Evolutionary conservation across 2,329 filamentous ascomycete genomes (phyloP), one percentile per base, ranked within the genome.

Genomic region (Arthrobotrys musiformis): DNA sequence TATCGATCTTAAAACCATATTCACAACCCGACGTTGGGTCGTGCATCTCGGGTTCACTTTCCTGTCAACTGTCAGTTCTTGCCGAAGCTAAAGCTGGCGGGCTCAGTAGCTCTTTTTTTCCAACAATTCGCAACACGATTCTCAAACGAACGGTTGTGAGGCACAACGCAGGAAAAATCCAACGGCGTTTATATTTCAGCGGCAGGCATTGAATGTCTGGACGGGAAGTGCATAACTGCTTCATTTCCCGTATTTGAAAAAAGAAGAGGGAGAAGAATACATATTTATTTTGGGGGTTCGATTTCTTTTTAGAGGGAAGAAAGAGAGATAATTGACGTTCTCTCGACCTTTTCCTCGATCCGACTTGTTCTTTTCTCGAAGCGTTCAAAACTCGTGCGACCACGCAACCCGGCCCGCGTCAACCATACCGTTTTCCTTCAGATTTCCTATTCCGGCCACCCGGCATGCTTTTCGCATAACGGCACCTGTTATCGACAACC

Each of bases 361-460:
- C 6, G 24, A 4, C 3, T 50, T 13, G 13, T 26, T 50, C 33
- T 13, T 40, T 37, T 22, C 17, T 52, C 8, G 15, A 28, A 37
- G 15, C 37, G 50, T 42, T 58, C n/a, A n/a, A n/a, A 13, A 35
- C 35, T 4, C 22, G n/a, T 33, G 37, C n/a, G 17, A 44, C 33
- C 24, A 24, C 17, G 30, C 22, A 9, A 30, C 7, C 35, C 30
- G 30, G 24, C 44, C 50, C 70, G 70, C 70, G 42, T 75, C 46
- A 50, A 67, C 62, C 70, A 75, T 73, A 68, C 70, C 70, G 63
- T 63, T 75, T 62, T 68, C 62, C 70, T 75, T 75, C 70, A 68
- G 44, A 75, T 75, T 75, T 69, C 70, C 70, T 75, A 75, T 75
- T 75, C 56, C 22, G 63, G 70, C 17, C 52, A 28, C 50, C 35